Conservation (phyloP, 1,284 basidiomycete species). For the Ceraceosorus bombacis region DNA sequence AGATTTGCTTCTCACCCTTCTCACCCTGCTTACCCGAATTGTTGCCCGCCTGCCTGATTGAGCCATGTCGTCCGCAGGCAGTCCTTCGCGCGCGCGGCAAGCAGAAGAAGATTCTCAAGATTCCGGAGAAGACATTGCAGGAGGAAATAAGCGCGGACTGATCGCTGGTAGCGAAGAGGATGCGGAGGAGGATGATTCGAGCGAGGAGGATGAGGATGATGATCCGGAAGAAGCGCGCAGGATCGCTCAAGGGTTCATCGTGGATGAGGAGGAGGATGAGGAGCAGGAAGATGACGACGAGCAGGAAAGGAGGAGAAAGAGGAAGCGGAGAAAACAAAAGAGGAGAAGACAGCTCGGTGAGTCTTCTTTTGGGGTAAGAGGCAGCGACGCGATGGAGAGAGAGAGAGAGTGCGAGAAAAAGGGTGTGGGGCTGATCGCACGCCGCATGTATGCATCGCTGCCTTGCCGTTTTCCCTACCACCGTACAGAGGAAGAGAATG, state of each 20-base stretch:
- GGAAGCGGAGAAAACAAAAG: conserved; percentile 29
- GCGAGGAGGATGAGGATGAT: conserved; percentile 43
- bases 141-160: conserved; percentile 26
- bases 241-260: conserved; percentile 46
- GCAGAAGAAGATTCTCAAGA: conserved; percentile 36
- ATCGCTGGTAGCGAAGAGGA: conserved; percentile 29
- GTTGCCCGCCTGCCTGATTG: too few relatives aligned
- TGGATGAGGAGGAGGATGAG: conserved; percentile 42
- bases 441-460: too few relatives aligned
- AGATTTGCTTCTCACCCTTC: too few relatives aligned
- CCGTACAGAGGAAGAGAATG: conserved; percentile 54
- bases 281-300: conserved; percentile 10
- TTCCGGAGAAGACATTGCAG: conserved; percentile 41
- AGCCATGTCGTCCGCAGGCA: neutral
- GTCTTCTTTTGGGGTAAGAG: conserved; percentile 8
- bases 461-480: conserved; percentile 5
- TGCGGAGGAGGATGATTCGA: conserved; percentile 16
- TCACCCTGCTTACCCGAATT: too few relatives aligned
- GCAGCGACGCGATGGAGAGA: conserved; percentile 10
- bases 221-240: conserved; percentile 45
- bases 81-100: neutral
- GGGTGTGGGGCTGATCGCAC: too few relatives aligned
- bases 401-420: conserved; percentile 6
- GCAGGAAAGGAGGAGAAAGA: conserved; percentile 10
- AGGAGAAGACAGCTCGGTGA: conserved; percentile 56